These are phyloP conservation scores for Lasiodiplodia sp. DNA, from an alignment of 2,329 filamentous ascomycete species.

Conservation along the genomic window DNA sequence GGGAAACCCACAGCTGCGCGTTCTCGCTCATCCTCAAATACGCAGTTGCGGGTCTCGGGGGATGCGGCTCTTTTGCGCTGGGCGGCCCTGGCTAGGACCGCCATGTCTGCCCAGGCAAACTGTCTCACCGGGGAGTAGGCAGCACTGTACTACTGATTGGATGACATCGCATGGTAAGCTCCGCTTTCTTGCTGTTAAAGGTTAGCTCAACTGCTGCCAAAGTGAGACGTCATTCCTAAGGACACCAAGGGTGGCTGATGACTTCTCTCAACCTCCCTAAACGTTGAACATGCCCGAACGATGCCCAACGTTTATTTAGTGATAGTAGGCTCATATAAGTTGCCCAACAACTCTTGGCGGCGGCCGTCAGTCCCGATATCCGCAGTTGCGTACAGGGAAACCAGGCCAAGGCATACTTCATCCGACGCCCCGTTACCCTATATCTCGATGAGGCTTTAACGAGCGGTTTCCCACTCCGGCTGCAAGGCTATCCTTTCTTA, in stretches of 20 bases:
- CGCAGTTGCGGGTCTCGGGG: background rate
- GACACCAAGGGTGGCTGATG: too few species aligned
- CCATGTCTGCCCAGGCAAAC: too few species aligned
- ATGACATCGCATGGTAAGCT: too few species aligned
- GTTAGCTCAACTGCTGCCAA: too few species aligned
- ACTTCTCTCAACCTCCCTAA: background rate
- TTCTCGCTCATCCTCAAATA: background rate
- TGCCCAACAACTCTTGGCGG: background rate
- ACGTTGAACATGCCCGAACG: background rate
- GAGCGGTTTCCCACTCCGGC: background rate
- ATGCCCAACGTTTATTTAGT: background rate
- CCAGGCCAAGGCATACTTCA: background rate
- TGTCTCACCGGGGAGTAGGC: too few species aligned
- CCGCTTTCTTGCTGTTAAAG: too few species aligned
- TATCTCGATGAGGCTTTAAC: background rate
- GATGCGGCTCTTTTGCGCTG: too few species aligned
- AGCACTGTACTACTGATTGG: too few species aligned
- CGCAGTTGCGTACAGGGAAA: background rate
- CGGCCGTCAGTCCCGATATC: background rate
- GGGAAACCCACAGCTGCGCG: background rate
- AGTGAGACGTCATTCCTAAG: background rate
- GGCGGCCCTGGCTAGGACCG: too few species aligned
- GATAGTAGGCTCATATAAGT: background rate
- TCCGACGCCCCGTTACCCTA: background rate
- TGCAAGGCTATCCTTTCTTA: background rate